phyloP scores from a whole-genome alignment of 179 eudicot genomes.

The Beta macrorhiza region DNA sequence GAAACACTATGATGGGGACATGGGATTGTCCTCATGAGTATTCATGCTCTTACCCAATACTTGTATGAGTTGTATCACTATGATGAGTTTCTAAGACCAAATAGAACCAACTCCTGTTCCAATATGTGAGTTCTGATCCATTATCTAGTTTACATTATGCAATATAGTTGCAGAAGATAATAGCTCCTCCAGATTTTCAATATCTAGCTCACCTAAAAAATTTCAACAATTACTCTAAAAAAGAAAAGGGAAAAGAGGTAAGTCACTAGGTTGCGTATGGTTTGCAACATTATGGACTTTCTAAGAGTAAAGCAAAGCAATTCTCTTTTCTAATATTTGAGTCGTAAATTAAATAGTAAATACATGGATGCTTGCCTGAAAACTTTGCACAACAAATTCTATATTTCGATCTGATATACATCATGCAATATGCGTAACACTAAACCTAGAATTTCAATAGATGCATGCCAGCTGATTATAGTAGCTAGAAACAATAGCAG shows the following conservation, averaged over 20 bases:
- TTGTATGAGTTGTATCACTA: not conserved
- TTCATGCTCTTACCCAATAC: too few relatives aligned
- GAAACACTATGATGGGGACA: too few relatives aligned
- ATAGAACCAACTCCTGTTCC: not conserved
- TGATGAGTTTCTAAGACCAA: not conserved
- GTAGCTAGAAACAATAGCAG: constrained; percentile 16
- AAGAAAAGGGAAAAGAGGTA: not conserved
- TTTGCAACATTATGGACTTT: not conserved
- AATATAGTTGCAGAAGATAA: not conserved
- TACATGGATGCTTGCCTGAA: constrained; percentile 9
- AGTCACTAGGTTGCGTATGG: not conserved
- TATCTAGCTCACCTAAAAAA: not conserved
- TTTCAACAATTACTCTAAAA: not conserved
- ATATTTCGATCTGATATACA: not conserved
- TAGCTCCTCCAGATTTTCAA: not conserved
- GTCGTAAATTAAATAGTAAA: not conserved
- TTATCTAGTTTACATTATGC: not conserved
- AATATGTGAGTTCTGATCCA: not conserved
- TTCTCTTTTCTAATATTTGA: not conserved
- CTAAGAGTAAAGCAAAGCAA: constrained; percentile 7
- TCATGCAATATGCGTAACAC: not conserved
- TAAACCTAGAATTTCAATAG: not conserved
- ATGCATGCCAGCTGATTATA: not conserved
- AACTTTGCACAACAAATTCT: not conserved
- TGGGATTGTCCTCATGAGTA: too few relatives aligned